Conservation (phyloP, 768 basidiomycete genomes). For the Russula olivacea region DNA sequence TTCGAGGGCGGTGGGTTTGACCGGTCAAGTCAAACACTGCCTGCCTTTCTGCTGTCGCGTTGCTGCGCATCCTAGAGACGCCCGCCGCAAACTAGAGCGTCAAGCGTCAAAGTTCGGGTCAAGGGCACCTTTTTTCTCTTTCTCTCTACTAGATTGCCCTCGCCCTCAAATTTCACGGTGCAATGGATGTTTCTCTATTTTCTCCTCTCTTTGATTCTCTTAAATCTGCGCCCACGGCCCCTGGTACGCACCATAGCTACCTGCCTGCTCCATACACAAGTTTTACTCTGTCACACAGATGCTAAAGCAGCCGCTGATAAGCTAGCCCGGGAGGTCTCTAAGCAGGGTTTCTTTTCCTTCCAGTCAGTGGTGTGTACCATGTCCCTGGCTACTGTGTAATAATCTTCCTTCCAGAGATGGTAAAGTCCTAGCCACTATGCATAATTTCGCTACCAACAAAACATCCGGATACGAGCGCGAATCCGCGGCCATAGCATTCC, state of each 20-base stretch:
- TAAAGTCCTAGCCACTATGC: slow-evolving; percentile 57
- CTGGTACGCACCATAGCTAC: slow-evolving; percentile 29
- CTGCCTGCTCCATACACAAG: not conserved
- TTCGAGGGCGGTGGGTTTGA: not conserved
- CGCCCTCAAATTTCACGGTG: slow-evolving; percentile 13
- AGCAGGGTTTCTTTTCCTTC: slow-evolving; percentile 55
- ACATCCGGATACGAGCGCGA: slow-evolving; percentile 87
- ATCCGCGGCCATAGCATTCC: slow-evolving; percentile 76
- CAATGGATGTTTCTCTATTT: slow-evolving; percentile 41
- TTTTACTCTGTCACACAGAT: slow-evolving; percentile 40
- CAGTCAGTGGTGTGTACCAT: slow-evolving; percentile 38
- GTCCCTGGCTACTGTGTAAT: slow-evolving; percentile 23
- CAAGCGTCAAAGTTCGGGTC: slow-evolving; percentile 15
- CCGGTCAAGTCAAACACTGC: not conserved
- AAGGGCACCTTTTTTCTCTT: slow-evolving; percentile 8
- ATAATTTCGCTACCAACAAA: slow-evolving; percentile 69
- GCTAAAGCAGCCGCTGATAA: slow-evolving; percentile 80
- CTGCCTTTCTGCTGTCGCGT: not conserved
- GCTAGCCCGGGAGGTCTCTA: slow-evolving; percentile 65
- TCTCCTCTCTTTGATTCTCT: slow-evolving; percentile 40
- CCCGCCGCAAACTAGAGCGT: slow-evolving; percentile 1
- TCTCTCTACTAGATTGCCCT: slow-evolving; percentile 9
- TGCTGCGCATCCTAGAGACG: slow-evolving; percentile 10
- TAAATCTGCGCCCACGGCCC: slow-evolving; percentile 36
- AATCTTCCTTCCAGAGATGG: slow-evolving; percentile 43